These are phyloP conservation scores for Ramularia endophylla DNA, from an alignment of 2,329 filamentous ascomycete species.

Conservation along the genomic window DNA sequence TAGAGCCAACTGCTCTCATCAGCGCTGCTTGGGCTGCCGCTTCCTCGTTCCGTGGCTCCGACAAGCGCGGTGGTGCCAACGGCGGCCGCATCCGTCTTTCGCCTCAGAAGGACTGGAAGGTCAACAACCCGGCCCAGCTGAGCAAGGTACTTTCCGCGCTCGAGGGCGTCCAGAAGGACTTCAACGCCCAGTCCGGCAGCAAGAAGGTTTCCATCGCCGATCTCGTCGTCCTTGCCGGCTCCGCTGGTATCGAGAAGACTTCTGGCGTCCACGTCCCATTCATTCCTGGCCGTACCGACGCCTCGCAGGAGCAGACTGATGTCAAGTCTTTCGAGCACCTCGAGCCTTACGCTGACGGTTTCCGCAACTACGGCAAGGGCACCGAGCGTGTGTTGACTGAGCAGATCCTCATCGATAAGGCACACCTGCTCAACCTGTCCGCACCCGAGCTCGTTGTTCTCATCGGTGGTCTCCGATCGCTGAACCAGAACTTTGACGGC, in stretches of 20 bases:
- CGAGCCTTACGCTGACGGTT: conserved; percentile 65
- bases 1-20: conserved; percentile 57
- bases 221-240: conserved; percentile 68
- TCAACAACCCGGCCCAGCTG: conserved; percentile 67
- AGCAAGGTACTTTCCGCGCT: conserved; percentile 55
- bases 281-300: conserved; percentile 65
- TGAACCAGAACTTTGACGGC: conserved; percentile 66
- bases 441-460: conserved; percentile 66
- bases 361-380: conserved; percentile 70
- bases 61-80: conserved; percentile 80
- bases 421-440: conserved; percentile 63
- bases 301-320: conserved; percentile 67
- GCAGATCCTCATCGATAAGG: conserved; percentile 65
- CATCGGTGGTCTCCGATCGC: conserved; percentile 63
- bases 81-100: conserved; percentile 69
- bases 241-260: conserved; percentile 67
- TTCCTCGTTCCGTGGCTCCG: conserved; percentile 65
- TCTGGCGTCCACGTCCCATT: conserved; percentile 62
- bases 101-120: conserved; percentile 65
- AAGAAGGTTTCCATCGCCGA: conserved; percentile 77
- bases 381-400: conserved; percentile 58
- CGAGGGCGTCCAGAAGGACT: conserved; percentile 60
- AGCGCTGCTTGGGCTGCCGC: conserved; percentile 63
- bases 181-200: conserved; percentile 51
- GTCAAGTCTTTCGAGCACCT: conserved; percentile 57